A percentile compares a stretch with the other conserved stretches of the same genome.
Evolutionary conservation across 208 protist species (phyloP).

Genomic region (Leishmania gerbilli): DNA sequence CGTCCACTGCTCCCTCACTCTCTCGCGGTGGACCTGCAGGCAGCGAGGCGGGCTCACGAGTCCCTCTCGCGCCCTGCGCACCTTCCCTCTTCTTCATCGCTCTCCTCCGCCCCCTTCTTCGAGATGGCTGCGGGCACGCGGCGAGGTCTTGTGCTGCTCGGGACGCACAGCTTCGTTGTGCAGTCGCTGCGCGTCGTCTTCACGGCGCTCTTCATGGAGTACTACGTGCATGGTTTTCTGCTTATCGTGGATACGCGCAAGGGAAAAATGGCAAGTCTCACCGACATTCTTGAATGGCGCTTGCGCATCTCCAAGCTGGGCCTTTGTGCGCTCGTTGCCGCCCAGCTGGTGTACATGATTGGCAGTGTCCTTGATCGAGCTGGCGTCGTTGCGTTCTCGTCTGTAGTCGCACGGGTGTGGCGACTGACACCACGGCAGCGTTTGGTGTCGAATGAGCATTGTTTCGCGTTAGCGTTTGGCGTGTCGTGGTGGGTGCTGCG

Average conservation of each 20-base stretch:
- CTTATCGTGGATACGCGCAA: constrained; percentile 10
- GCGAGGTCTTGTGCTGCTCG: constrained; percentile 18
- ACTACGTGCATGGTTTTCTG: constrained; percentile 22
- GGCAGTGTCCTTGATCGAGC: neutral
- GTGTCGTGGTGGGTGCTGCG: constrained; percentile 16
- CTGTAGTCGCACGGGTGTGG: neutral
- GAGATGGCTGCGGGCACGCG: constrained; percentile 20
- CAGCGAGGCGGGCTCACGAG: neutral
- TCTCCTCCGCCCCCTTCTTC: neutral
- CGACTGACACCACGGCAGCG: neutral
- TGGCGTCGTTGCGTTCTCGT: neutral
- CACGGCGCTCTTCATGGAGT: constrained; percentile 22
- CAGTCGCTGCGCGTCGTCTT: constrained; percentile 10
- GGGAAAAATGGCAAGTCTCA: no score
- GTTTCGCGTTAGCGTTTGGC: constrained; percentile 11
- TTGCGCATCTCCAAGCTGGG: constrained; percentile 16
- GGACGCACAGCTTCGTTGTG: constrained; percentile 7
- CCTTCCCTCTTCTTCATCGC: neutral
- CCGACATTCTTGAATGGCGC: neutral
- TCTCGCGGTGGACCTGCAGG: neutral
- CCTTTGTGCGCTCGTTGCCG: neutral
- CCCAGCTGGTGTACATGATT: constrained; percentile 13
- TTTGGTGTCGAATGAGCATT: neutral
- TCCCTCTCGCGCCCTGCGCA: neutral
- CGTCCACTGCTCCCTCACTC: neutral